Evolutionary conservation across 352 stramenopile genomes (phyloP).

Genomic region (Phytophthora multivora): DNA sequence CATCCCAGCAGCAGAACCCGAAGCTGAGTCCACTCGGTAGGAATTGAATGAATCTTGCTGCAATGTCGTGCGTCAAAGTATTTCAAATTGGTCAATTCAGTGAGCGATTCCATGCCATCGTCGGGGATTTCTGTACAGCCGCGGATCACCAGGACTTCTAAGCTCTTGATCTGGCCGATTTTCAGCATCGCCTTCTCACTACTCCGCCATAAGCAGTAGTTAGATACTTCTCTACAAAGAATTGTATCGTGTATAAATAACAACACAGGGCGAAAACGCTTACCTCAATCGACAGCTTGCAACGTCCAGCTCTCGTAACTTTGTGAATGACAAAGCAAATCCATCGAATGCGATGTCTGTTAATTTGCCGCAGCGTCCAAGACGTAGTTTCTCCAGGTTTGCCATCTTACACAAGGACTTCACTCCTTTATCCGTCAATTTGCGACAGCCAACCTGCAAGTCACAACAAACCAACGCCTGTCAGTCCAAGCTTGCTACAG

Average conservation of each 20-base stretch:
- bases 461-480: neutral
- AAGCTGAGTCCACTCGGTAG: slow-evolving; percentile 57
- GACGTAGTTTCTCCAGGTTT: slow-evolving; percentile 55
- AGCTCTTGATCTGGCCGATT: slow-evolving; percentile 38
- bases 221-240: neutral
- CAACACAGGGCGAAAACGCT: no score
- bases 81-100: slow-evolving; percentile 38
- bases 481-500: neutral
- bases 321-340: slow-evolving; percentile 44
- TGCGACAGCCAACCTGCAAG: slow-evolving; percentile 52
- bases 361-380: slow-evolving; percentile 61
- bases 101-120: slow-evolving; percentile 37
- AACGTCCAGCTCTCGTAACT: slow-evolving; percentile 57
- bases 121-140: slow-evolving; percentile 46
- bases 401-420: slow-evolving; percentile 47
- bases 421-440: slow-evolving; percentile 61
- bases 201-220: neutral
- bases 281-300: slow-evolving; percentile 59
- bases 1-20: slow-evolving; percentile 61
- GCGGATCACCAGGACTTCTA: slow-evolving; percentile 54
- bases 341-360: slow-evolving; percentile 53
- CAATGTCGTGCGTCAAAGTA: slow-evolving; percentile 81
- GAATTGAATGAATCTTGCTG: slow-evolving; percentile 53
- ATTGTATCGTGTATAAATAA: neutral
- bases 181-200: slow-evolving; percentile 40